Evolutionary conservation across 164 flowering plant genomes (phyloP), one percentile per base, ranked within the genome.

Genomic region (Stephania cephalantha): DNA sequence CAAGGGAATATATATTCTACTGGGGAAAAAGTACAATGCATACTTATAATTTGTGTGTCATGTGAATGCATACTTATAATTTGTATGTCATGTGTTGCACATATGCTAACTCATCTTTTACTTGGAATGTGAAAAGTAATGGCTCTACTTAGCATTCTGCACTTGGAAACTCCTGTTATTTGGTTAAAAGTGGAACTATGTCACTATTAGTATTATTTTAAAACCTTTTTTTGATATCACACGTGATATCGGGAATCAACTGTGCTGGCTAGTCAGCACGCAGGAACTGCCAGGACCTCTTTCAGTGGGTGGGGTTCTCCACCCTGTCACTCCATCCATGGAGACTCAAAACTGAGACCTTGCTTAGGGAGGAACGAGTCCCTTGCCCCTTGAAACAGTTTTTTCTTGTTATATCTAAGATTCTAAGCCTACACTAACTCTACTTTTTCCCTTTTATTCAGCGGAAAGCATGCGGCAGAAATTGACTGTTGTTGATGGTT

Each of bases 381-480:
- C 42, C 42, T 35, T 35, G 42, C 42, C 42, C 2, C 42, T 35
- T 35, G 42, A 4, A 35, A 35, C 42, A 35, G 42, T 35, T 35
- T 35, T 2, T 35, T 1, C 42, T 35, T 35, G 42, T 2, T 35
- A 35, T 35, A 35, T 35, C 42, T 35, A 35, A 35, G 42, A 35
- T 35, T 35, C 42, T 35, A 35, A 6, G 18, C 7, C 66, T 70
- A 70, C 8, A 13, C 15, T 63, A 58, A 58, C 18, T 63, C 31
- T 55, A 73, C 44, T 71, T 29, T 78, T 69, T 68, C 69, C 52
- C 79, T 78, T 13, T 68, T 42, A 17, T 76, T 75, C 91, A 95
- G 99, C 78, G 81, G 94, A 92, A 85, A 85, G 86, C 53, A 71
- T 92, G 48, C 83, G 84, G 69, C 91, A 91, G 86, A 93, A 88